These are phyloP conservation scores for Podospora conica DNA, from an alignment of 495 filamentous ascomycete genomes.

Conservation along the genomic window DNA sequence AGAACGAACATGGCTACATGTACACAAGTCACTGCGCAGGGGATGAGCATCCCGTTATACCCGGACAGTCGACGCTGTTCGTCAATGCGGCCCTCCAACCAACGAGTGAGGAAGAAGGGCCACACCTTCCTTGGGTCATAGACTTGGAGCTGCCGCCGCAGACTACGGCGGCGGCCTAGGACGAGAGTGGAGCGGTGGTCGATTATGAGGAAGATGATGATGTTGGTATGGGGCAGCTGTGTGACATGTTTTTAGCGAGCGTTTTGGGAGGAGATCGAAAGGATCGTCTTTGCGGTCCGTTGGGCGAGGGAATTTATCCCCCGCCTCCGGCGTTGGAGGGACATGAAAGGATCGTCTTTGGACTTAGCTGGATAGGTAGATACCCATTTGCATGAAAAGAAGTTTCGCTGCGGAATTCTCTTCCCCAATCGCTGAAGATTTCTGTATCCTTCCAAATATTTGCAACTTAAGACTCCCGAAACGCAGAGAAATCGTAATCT, in stretches of 20 bases:
- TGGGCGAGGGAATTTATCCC: too few species aligned
- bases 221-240: too few species aligned
- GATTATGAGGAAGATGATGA: too few species aligned
- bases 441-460: background rate
- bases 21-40: conserved; percentile 29
- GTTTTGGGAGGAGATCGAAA: too few species aligned
- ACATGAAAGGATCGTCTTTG: too few species aligned
- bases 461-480: background rate
- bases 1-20: conserved; percentile 10
- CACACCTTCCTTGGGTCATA: conserved; percentile 57
- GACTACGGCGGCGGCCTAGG: background rate
- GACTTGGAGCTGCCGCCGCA: conserved; percentile 49
- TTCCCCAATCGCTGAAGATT: background rate
- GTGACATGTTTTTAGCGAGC: too few species aligned
- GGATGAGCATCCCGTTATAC: conserved; percentile 33
- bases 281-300: too few species aligned
- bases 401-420: background rate
- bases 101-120: conserved; percentile 33
- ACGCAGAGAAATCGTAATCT: background rate
- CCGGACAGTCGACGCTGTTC: conserved; percentile 59
- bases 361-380: too few species aligned
- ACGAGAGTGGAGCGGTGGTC: background rate
- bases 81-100: conserved; percentile 59
- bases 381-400: background rate
- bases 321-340: too few species aligned